phyloP scores from a whole-genome alignment of 2,329 filamentous ascomycete genomes.

The Penicillium sp. region DNA sequence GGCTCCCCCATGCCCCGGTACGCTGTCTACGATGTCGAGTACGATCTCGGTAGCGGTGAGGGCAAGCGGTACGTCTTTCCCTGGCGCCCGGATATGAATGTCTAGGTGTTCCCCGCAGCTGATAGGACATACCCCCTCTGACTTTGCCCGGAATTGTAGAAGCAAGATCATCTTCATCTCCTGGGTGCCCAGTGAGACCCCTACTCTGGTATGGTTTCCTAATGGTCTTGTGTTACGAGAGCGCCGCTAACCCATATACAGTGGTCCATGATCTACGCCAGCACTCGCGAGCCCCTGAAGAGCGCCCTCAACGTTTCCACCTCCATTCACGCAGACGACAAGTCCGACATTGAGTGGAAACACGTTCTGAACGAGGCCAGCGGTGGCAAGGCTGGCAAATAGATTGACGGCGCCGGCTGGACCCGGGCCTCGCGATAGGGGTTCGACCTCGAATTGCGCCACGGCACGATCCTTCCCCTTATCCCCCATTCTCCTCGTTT shows the following conservation, averaged over 20 bases:
- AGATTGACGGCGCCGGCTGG: slow-evolving; percentile 34
- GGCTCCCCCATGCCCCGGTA: slow-evolving; percentile 47
- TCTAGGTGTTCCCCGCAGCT: background rate
- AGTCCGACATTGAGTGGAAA: slow-evolving; percentile 43
- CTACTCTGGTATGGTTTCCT: slow-evolving; percentile 38
- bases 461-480: slow-evolving; percentile 29
- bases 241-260: slow-evolving; percentile 21
- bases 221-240: background rate
- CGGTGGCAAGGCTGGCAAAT: slow-evolving; percentile 40
- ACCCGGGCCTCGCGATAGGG: slow-evolving; percentile 31
- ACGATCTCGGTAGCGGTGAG: slow-evolving; percentile 46
- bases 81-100: background rate
- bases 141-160: slow-evolving; percentile 27
- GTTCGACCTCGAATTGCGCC: slow-evolving; percentile 20
- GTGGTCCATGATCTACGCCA: slow-evolving; percentile 51
- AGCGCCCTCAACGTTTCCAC: slow-evolving; percentile 44
- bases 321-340: slow-evolving; percentile 43
- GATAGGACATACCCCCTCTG: slow-evolving; percentile 6
- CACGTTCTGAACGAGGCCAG: slow-evolving; percentile 37
- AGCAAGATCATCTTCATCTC: slow-evolving; percentile 52
- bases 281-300: slow-evolving; percentile 47
- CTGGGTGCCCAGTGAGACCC: slow-evolving; percentile 42
- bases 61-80: slow-evolving; percentile 43
- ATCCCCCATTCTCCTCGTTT: slow-evolving; percentile 24
- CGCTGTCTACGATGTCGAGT: slow-evolving; percentile 50